These are phyloP conservation scores for Alternaria panax DNA, from an alignment of 2,329 filamentous ascomycete species.

Conservation along the genomic window DNA sequence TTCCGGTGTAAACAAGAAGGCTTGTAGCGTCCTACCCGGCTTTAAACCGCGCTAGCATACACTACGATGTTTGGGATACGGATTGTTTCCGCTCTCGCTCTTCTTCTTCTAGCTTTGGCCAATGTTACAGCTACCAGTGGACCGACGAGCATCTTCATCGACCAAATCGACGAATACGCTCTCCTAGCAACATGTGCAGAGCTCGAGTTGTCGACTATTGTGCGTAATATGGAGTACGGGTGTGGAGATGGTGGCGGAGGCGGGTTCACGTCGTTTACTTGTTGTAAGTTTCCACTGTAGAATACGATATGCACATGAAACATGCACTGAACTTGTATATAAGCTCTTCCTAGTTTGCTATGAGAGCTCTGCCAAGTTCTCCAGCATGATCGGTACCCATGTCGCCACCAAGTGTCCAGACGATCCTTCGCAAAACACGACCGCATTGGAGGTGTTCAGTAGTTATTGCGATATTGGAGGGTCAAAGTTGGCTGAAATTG, in stretches of 20 bases:
- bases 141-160: not conserved
- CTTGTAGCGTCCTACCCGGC: not conserved
- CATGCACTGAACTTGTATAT: not conserved
- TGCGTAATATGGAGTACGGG: not conserved
- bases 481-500: not conserved
- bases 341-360: not conserved
- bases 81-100: not conserved
- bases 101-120: not conserved
- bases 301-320: not conserved
- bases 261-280: not conserved
- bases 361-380: constrained; percentile 9
- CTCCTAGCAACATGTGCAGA: not conserved
- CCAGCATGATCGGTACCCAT: constrained; percentile 3
- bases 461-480: not conserved
- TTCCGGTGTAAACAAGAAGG: not conserved
- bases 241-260: not conserved
- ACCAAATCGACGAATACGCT: not conserved
- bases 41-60: not conserved
- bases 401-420: not conserved
- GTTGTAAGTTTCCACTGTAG: not conserved
- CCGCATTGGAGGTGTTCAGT: not conserved
- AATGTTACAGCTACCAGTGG: not conserved
- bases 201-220: not conserved
- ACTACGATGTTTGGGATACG: not conserved
- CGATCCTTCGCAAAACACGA: not conserved